Conservation (phyloP, 2,329 filamentous ascomycete genomes). For the Teratosphaeriaceae sp. region DNA sequence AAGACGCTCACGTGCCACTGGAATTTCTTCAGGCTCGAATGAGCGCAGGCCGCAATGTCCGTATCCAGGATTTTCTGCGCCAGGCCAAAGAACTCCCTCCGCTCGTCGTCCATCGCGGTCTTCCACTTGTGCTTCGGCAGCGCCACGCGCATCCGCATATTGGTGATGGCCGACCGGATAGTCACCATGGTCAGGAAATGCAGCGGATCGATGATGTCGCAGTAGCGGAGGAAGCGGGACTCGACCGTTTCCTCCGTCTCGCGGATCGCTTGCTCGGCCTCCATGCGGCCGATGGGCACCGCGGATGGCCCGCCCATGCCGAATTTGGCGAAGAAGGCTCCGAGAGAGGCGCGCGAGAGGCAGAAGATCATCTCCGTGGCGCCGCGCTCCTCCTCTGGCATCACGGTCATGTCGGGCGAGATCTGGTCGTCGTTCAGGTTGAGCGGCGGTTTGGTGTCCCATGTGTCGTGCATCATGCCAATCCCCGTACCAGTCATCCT, state of each 20-base stretch:
- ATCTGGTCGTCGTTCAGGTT: conserved; percentile 28
- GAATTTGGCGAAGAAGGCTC: conserved; percentile 21
- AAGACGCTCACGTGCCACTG: conserved; percentile 46
- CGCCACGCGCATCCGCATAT: conserved; percentile 39
- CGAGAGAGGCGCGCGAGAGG: conserved; percentile 34
- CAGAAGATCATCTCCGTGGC: conserved; percentile 47
- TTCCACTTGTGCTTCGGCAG: conserved; percentile 33
- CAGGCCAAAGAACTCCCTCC: conserved; percentile 33
- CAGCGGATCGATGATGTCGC: conserved; percentile 34
- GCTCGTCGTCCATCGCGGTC: conserved; percentile 20
- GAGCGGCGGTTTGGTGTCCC: conserved; percentile 20
- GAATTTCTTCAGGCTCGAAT: conserved; percentile 37
- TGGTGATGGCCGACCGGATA: conserved; percentile 35
- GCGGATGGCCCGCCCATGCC: conserved; percentile 1
- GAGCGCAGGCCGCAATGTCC: conserved; percentile 34
- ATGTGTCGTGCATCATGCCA: conserved; percentile 10
- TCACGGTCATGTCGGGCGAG: conserved; percentile 36
- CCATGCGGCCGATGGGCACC: conserved; percentile 1
- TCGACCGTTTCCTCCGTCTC: conserved; percentile 36
- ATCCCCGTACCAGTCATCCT: conserved; percentile 17
- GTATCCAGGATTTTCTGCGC: conserved; percentile 35
- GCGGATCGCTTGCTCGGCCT: conserved; percentile 22
- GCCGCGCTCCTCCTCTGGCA: conserved; percentile 43
- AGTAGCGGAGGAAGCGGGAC: conserved; percentile 36
- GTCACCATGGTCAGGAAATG: conserved; percentile 39